phyloP scores from a whole-genome alignment of 805 yeast genomes.

The Starmerella riodocensis region DNA sequence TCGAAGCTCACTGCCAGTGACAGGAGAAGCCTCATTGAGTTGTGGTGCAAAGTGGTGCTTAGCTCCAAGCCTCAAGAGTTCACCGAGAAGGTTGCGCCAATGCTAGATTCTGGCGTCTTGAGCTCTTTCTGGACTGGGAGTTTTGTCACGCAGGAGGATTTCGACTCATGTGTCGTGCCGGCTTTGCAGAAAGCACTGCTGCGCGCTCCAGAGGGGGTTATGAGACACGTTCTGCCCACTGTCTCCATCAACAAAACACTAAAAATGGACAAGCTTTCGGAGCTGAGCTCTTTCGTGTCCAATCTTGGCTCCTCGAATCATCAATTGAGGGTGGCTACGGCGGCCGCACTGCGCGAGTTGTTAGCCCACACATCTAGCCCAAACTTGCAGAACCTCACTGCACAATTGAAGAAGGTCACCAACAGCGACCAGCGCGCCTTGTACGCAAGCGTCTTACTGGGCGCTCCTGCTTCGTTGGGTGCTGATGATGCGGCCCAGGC shows the following conservation, averaged over 20 bases:
- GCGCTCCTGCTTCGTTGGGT: slow-evolving; percentile 7
- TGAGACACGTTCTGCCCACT: slow-evolving; percentile 41
- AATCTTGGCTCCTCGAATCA: slow-evolving; percentile 62
- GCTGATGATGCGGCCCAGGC: slow-evolving; percentile 28
- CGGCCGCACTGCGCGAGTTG: slow-evolving; percentile 26
- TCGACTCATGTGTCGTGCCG: slow-evolving; percentile 38
- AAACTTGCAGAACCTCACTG: slow-evolving; percentile 42
- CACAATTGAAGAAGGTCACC: slow-evolving; percentile 45
- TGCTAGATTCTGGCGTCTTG: slow-evolving; percentile 16
- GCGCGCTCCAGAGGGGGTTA: slow-evolving; percentile 63
- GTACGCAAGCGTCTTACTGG: slow-evolving; percentile 35
- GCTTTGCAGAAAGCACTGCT: slow-evolving; percentile 59
- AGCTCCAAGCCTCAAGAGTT: slow-evolving; percentile 23
- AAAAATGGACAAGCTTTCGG: slow-evolving; percentile 31
- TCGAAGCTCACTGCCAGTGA: neutral
- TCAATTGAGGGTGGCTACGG: slow-evolving; percentile 40
- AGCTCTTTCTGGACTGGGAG: slow-evolving; percentile 5
- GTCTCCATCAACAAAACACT: slow-evolving; percentile 32
- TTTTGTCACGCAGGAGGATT: slow-evolving; percentile 28
- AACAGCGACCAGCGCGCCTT: slow-evolving; percentile 53
- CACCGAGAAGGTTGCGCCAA: slow-evolving; percentile 4
- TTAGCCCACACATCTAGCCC: slow-evolving; percentile 26
- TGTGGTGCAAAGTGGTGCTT: slow-evolving; percentile 25
- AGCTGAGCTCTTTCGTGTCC: slow-evolving; percentile 38
- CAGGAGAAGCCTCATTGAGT: slow-evolving; percentile 5